Evolutionary conservation across 306 rosid genomes (phyloP).

Genomic region (Trifolium dubium): DNA sequence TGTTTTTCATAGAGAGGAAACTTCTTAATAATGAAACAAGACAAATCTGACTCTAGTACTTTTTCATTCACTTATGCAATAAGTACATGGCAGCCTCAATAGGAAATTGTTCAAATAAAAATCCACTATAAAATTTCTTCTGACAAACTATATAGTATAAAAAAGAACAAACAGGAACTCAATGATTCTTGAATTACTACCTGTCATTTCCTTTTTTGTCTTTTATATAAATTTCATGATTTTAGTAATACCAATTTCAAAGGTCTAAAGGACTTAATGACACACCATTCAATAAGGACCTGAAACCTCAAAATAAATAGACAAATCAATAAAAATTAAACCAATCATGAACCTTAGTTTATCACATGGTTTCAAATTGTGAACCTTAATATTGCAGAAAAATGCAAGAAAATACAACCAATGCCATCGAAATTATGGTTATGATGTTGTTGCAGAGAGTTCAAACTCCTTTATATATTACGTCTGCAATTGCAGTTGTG

Average conservation of each 20-base stretch:
- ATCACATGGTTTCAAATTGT: not conserved
- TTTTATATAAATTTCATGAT: conserved; percentile 25
- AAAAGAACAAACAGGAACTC: conserved; percentile 1
- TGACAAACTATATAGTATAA: too few relatives aligned
- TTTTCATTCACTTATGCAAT: not conserved
- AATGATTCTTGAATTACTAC: conserved; percentile 8
- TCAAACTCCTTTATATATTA: not conserved
- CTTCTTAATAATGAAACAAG: conserved; percentile 14
- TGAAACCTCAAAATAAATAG: not conserved
- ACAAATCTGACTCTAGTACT: not conserved
- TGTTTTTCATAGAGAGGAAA: not conserved
- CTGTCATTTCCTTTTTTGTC: not conserved
- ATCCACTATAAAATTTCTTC: not conserved
- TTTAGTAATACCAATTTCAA: conserved; percentile 9
- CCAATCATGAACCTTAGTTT: conserved; percentile 20
- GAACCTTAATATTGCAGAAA: not conserved
- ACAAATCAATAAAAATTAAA: not conserved
- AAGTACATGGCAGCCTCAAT: conserved; percentile 4
- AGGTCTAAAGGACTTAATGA: conserved; percentile 3
- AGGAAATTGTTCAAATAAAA: conserved; percentile 23
- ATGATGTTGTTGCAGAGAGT: not conserved
- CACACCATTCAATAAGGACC: conserved; percentile 30
- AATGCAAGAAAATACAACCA: not conserved
- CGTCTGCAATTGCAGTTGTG: not conserved
- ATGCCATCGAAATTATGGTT: not conserved